Evolutionary conservation across 2,329 filamentous ascomycete genomes (phyloP).

Genomic region (Aaosphaeria pasadenensis): DNA sequence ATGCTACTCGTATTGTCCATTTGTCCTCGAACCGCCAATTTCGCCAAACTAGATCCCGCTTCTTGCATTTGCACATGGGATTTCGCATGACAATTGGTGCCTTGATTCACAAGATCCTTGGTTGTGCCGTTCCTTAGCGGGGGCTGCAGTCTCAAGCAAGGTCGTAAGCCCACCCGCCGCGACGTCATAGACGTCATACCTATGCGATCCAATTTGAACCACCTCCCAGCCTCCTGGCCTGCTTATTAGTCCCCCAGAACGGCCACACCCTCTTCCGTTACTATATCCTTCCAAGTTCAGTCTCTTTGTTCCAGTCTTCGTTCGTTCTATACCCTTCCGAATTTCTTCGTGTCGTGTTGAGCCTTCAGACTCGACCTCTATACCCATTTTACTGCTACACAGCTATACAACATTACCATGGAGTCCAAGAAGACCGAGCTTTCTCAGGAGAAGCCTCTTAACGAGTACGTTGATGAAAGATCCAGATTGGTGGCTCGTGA

Average conservation of each 20-base stretch:
- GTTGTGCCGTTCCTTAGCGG: conserved; percentile 14
- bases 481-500: neutral
- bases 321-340: too few species aligned
- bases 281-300: too few species aligned
- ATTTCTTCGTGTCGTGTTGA: too few species aligned
- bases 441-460: conserved; percentile 10
- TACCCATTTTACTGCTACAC: too few species aligned
- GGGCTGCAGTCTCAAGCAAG: conserved; percentile 20
- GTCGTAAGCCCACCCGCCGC: conserved; percentile 13
- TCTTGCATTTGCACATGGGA: neutral
- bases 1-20: too few species aligned
- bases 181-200: conserved; percentile 31
- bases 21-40: too few species aligned
- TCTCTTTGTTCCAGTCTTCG: too few species aligned
- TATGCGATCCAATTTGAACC: neutral
- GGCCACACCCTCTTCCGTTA: too few species aligned
- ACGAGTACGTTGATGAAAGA: conserved; percentile 8
- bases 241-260: neutral
- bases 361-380: too few species aligned
- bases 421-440: neutral
- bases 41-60: too few species aligned
- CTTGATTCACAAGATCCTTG: conserved; percentile 23
- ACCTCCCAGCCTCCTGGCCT: conserved; percentile 14
- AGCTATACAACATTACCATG: too few species aligned
- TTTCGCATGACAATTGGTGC: conserved; percentile 23